Evolutionary conservation across 2,329 filamentous ascomycete genomes (phyloP).

Genomic region (Hymenoscyphus albidus): DNA sequence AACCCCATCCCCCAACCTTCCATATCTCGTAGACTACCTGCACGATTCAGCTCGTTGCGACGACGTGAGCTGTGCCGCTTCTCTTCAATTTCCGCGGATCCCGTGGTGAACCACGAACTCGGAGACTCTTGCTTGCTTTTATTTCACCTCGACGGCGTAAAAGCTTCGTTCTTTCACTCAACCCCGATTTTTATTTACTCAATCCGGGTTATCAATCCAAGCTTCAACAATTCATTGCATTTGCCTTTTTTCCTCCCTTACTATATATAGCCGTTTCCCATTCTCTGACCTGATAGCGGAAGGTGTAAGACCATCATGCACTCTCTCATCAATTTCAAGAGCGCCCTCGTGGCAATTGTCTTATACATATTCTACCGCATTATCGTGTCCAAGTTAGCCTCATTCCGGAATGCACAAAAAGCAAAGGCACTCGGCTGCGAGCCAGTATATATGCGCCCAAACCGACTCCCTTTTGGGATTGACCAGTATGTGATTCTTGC

Average conservation of each 20-base stretch:
- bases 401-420: slow-evolving; percentile 16
- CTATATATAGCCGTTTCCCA: background rate
- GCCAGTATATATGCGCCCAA: slow-evolving; percentile 20
- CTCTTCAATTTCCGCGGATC: too few relatives aligned
- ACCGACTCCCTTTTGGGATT: slow-evolving; percentile 21
- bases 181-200: background rate
- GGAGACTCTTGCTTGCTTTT: too few relatives aligned
- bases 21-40: too few relatives aligned
- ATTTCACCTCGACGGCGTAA: too few relatives aligned
- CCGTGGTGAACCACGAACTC: too few relatives aligned
- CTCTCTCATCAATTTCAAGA: background rate
- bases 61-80: too few relatives aligned
- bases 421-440: slow-evolving; percentile 21
- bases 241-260: background rate
- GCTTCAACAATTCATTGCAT: background rate
- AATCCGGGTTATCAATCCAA: background rate
- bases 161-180: too few relatives aligned
- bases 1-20: too few relatives aligned
- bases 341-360: background rate
- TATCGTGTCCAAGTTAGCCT: background rate
- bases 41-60: too few relatives aligned
- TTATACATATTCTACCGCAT: background rate
- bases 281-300: background rate
- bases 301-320: background rate
- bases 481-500: slow-evolving; percentile 22